Base-by-base conservation (phyloP, 495 filamentous ascomycete species). In the Penicillium verhagenii region DNA sequence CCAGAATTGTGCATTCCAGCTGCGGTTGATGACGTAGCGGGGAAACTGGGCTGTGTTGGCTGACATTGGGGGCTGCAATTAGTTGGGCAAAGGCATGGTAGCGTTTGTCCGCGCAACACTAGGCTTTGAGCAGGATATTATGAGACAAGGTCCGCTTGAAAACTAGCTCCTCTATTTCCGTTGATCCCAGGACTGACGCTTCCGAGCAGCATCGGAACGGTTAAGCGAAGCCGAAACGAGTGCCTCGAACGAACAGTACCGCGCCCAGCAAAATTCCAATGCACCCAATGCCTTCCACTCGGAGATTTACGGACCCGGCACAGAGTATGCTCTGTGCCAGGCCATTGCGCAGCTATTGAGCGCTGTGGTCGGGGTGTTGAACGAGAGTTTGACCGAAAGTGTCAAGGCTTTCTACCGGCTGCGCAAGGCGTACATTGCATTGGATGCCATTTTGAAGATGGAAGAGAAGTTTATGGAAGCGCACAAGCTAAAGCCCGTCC, bases 111-210 rank as follows among this genome's bases (percentile, higher is more conserved):
- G 83, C 58, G 92, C 92, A 37, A 88, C 92, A 11, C 73, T 98
- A 9, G 93, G 95, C 5, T 95, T 96, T 64, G 94, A 98, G 71
- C 89, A 92, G 59, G 90, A 94, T n/a, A 77, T 96, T 51, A 95
- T 98, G 89, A 83, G 83, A 55, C 85, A 96, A 75, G 85, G 84
- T 86, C 18, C 21, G 49, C 20, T 42, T 16, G 25, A 8, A 28
- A 0, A 42, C 25, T 8, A 21, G 24, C n/a, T 25, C 23, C 10
- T 26, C 14, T 20, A 11, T 8, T 23, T n/a, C 8, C 18, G 9
- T 24, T 16, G 18, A 8, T 39, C 24, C 14, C n/a, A 23, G 11
- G 13, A 6, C 19, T 23, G 16, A 21, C 21, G 21, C 53, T 16
- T 23, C 26, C 23, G n/a, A 39, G 53, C 60, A 87, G 91, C 94